Conservation (phyloP, 176 grass and related monocot genomes). For the Hsuehochloa calcarea region DNA sequence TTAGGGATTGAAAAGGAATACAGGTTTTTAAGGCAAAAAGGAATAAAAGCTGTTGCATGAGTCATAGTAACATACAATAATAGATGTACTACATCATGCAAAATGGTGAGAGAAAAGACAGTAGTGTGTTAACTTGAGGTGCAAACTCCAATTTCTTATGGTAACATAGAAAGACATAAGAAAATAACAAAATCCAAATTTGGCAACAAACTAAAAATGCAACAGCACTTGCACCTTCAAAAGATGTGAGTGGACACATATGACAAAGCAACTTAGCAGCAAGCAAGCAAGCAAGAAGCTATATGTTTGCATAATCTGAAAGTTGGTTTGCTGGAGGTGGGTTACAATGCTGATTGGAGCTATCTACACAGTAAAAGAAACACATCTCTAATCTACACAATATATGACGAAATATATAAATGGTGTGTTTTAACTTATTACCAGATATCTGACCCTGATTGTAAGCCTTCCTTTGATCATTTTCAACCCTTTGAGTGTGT, state of each 20-base stretch:
- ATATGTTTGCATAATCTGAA: neutral
- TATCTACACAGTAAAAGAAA: neutral
- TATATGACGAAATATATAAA: constrained; percentile 16
- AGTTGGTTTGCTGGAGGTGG: neutral
- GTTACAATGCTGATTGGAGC: neutral
- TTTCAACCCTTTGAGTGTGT: constrained; percentile 33
- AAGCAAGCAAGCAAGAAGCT: neutral
- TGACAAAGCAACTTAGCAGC: neutral
- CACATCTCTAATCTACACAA: neutral
- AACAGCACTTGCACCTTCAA: neutral
- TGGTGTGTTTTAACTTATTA: constrained; percentile 29
- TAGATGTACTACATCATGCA: neutral
- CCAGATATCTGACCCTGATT: constrained; percentile 42
- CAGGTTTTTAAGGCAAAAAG: neutral
- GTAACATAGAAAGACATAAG: neutral
- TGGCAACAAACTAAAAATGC: neutral
- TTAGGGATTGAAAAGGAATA: neutral
- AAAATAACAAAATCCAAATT: neutral
- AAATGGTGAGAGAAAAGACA: neutral
- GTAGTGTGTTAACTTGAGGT: neutral
- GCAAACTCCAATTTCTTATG: neutral
- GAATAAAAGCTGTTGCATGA: neutral
- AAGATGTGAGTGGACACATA: neutral
- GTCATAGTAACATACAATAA: neutral
- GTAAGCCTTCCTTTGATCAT: constrained; percentile 41